These are phyloP conservation scores for Trichoderma polysporum DNA, from an alignment of 2,329 filamentous ascomycete species.

Conservation along the genomic window DNA sequence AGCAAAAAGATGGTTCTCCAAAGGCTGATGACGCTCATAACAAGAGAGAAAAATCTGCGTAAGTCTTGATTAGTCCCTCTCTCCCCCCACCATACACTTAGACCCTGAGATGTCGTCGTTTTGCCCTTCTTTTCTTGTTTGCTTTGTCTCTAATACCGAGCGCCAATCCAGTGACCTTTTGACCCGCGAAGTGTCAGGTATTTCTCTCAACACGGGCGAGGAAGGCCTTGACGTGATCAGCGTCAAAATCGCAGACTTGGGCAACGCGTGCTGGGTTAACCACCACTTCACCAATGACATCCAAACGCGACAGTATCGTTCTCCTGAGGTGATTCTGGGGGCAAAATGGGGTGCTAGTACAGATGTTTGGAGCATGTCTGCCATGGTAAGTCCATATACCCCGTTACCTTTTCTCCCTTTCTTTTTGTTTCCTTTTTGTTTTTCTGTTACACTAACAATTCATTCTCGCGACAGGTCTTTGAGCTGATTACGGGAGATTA, in stretches of 20 bases:
- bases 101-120: neutral
- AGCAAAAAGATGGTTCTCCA: conserved; percentile 46
- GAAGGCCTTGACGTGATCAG: conserved; percentile 74
- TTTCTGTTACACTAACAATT: neutral
- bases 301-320: conserved; percentile 94
- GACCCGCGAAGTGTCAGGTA: conserved; percentile 89
- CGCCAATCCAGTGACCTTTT: conserved; percentile 68
- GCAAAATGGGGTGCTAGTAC: conserved; percentile 99
- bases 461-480: conserved; percentile 66
- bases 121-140: neutral
- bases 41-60: conserved; percentile 91
- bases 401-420: neutral
- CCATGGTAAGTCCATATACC: conserved; percentile 69
- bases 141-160: neutral
- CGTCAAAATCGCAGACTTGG: conserved; percentile 97
- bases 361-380: conserved; percentile 99
- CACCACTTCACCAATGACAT: conserved; percentile 99
- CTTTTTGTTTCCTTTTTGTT: neutral
- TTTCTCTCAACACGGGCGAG: conserved; percentile 68
- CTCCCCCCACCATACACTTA: neutral
- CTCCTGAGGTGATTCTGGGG: conserved; percentile 93
- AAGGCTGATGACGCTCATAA: conserved; percentile 68
- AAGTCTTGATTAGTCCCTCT: conserved; percentile 42
- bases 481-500: conserved; percentile 98
- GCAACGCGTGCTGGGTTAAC: conserved; percentile 97